Conservation (phyloP, 2,329 filamentous ascomycete genomes). For the Penicillium sp. region DNA sequence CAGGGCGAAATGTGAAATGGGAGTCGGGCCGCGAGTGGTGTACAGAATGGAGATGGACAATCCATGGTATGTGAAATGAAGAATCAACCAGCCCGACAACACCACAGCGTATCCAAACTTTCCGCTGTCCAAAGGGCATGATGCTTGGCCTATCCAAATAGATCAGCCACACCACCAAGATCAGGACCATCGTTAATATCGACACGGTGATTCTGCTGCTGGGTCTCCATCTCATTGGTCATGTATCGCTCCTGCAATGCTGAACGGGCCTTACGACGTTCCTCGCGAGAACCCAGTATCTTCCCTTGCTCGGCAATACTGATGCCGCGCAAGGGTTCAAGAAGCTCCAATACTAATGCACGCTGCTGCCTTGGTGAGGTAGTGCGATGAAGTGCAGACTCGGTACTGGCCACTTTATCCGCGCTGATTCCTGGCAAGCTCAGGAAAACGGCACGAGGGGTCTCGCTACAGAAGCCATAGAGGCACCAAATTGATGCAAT, state of each 20-base stretch:
- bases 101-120: neutral
- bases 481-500: constrained; percentile 82
- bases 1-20: neutral
- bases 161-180: constrained; percentile 53
- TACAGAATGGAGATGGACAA: neutral
- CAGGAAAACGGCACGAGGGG: constrained; percentile 73
- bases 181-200: constrained; percentile 51
- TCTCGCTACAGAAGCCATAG: constrained; percentile 68
- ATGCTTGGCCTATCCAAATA: constrained; percentile 47
- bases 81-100: neutral
- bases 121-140: neutral
- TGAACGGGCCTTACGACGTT: constrained; percentile 44
- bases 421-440: constrained; percentile 74
- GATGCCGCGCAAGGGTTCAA: constrained; percentile 84
- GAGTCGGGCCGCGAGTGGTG: neutral
- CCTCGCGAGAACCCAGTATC: constrained; percentile 53
- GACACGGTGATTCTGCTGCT: constrained; percentile 42
- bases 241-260: constrained; percentile 46
- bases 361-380: constrained; percentile 72
- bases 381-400: constrained; percentile 56
- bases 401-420: constrained; percentile 64
- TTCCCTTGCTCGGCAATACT: constrained; percentile 93
- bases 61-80: neutral
- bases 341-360: constrained; percentile 75
- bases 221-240: constrained; percentile 46